These are phyloP conservation scores for Kitagawia praeruptora DNA, from an alignment of 129 eudicot genomes.

Conservation along the genomic window DNA sequence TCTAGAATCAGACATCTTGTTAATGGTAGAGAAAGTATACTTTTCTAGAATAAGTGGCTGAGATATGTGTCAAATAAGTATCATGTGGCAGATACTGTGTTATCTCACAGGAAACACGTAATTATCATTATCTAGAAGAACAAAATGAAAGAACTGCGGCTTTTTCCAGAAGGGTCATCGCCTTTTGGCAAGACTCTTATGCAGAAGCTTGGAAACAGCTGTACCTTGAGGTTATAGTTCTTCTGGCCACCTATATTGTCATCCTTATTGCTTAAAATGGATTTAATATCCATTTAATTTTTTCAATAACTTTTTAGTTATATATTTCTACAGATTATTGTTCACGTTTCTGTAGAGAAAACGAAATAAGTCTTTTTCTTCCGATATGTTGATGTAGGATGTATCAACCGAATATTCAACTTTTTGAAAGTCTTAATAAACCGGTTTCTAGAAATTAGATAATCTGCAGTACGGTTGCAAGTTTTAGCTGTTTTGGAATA, in stretches of 20 bases:
- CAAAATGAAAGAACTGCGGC: not conserved
- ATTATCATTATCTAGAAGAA: not conserved
- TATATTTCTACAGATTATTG: not conserved
- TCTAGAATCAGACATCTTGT: slow-evolving; percentile 5
- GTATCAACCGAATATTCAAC: not conserved
- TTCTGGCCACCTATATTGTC: not conserved
- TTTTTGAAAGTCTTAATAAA: not conserved
- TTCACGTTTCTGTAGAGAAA: not conserved
- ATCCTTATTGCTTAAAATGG: not conserved
- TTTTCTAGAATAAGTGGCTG: not conserved
- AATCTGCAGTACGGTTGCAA: not conserved
- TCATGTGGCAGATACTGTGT: not conserved
- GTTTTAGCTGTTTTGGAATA: not conserved
- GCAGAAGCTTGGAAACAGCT: not conserved
- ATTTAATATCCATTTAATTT: not conserved
- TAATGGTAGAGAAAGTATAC: not conserved
- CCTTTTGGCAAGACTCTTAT: not conserved
- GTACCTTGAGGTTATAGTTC: not conserved
- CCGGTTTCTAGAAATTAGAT: not conserved
- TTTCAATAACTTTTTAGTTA: not conserved
- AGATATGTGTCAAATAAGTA: not conserved
- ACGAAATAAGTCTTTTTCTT: not conserved
- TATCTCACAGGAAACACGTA: not conserved
- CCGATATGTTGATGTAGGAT: not conserved
- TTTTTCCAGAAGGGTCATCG: not conserved